Percentiles rank a stretch among this genome's conserved stretches.
phyloP scores from a whole-genome alignment of 306 rosid species.

The Morella rubra region DNA sequence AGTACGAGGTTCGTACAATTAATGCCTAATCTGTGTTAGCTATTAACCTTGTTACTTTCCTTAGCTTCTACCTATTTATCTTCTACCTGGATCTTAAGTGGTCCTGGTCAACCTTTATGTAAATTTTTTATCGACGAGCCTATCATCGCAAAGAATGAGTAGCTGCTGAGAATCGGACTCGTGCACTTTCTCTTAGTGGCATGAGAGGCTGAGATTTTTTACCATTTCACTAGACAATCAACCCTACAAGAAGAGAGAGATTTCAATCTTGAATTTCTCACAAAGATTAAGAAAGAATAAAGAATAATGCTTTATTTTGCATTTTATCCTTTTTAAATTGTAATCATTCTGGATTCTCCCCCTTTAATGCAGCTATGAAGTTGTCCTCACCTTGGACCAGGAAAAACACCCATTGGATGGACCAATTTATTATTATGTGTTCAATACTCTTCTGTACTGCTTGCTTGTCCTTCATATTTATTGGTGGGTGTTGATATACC shows the following conservation, averaged over 20 bases:
- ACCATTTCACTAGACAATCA: background rate
- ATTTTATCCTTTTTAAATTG: conserved; percentile 1
- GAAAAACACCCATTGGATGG: conserved; percentile 56
- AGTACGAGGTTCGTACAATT: conserved; percentile 78
- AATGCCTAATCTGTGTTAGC: conserved; percentile 2
- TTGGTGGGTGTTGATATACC: conserved; percentile 94
- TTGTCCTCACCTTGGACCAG: conserved; percentile 53
- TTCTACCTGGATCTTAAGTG: conserved; percentile 7
- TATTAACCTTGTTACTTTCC: conserved; percentile 12
- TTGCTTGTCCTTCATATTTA: conserved; percentile 75
- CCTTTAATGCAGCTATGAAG: conserved; percentile 73
- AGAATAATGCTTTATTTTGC: conserved; percentile 9
- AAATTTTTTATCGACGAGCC: background rate
- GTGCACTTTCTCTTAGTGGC: background rate
- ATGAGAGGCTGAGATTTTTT: background rate
- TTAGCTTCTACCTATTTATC: background rate
- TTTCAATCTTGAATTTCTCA: background rate
- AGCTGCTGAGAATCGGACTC: background rate
- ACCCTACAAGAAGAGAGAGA: background rate
- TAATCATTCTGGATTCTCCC: conserved; percentile 12
- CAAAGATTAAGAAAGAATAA: background rate
- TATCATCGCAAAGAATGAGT: background rate
- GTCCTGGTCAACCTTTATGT: background rate
- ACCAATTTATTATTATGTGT: conserved; percentile 73
- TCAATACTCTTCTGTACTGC: conserved; percentile 78